Percentiles rank a stretch among this genome's conserved stretches.
Evolutionary conservation across 208 protist species (phyloP).

Genomic region (Wallacemonas sp.): DNA sequence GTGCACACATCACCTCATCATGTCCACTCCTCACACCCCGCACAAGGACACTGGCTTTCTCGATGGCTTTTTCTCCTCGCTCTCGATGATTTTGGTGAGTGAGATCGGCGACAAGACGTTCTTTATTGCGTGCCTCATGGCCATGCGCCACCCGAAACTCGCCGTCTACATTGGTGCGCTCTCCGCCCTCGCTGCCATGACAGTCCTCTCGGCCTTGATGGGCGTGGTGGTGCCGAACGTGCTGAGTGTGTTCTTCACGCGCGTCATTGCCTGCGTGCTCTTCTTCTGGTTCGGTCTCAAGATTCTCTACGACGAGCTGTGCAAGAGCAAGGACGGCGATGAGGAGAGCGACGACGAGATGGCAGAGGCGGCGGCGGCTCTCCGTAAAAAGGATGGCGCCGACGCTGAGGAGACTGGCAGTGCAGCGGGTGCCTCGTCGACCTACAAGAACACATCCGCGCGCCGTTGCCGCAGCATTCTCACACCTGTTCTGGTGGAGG

Average conservation of each 20-base stretch:
- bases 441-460: constrained; percentile 45
- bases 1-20: neutral
- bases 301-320: constrained; percentile 83
- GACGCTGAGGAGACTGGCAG: constrained; percentile 70
- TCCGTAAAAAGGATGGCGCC: constrained; percentile 73
- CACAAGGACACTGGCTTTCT: constrained; percentile 21
- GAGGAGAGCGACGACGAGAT: constrained; percentile 89
- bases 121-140: constrained; percentile 96
- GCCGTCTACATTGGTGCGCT: constrained; percentile 88
- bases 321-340: constrained; percentile 48
- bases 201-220: constrained; percentile 88
- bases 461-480: constrained; percentile 54
- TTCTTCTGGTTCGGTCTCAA: constrained; percentile 92
- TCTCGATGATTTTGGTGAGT: constrained; percentile 93
- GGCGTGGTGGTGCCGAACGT: constrained; percentile 84
- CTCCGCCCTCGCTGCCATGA: constrained; percentile 92
- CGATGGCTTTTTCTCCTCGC: constrained; percentile 86
- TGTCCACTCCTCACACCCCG: neutral
- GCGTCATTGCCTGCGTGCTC: constrained; percentile 80
- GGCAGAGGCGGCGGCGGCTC: constrained; percentile 77
- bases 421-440: constrained; percentile 20
- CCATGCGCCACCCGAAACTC: constrained; percentile 90
- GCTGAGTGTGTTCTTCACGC: constrained; percentile 86
- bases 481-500: constrained; percentile 85
- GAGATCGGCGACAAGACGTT: constrained; percentile 97